A percentile compares a stretch with the other conserved stretches of the same genome.
phyloP scores from a whole-genome alignment of 1,139 yeast species.

The Martiniozyma asiatica region DNA sequence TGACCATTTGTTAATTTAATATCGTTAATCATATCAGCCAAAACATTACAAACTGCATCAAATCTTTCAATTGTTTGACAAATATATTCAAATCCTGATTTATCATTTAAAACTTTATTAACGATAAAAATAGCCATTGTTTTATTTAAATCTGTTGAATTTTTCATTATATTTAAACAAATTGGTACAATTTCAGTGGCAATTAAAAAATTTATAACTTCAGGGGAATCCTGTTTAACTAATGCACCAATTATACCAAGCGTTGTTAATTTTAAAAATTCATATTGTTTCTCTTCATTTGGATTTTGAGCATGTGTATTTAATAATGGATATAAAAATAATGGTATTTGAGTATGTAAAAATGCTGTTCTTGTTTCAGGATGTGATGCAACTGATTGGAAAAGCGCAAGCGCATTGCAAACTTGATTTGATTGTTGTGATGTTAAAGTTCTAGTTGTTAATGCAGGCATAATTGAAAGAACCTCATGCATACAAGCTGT shows the following conservation, averaged over 20 bases:
- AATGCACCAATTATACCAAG: conserved; percentile 95
- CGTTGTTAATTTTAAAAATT: conserved; percentile 81
- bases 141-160: conserved; percentile 85
- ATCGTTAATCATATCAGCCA: conserved; percentile 82
- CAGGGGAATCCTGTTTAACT: conserved; percentile 92
- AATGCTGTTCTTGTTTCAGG: conserved; percentile 78
- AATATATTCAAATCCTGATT: conserved; percentile 79
- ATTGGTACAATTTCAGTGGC: conserved; percentile 93
- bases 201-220: conserved; percentile 78
- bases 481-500: conserved; percentile 84
- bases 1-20: no score
- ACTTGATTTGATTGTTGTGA: conserved; percentile 87
- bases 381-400: conserved; percentile 95
- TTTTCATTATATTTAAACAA: conserved; percentile 89
- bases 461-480: conserved; percentile 75
- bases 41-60: conserved; percentile 84
- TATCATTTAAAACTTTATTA: conserved; percentile 85
- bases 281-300: conserved; percentile 91
- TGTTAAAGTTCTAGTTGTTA: conserved; percentile 78
- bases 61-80: conserved; percentile 94
- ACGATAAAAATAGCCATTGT: conserved; percentile 94
- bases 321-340: conserved; percentile 84
- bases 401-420: conserved; percentile 85
- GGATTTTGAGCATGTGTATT: conserved; percentile 84
- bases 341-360: conserved; percentile 81